A percentile compares a stretch with the other conserved stretches of the same genome.
phyloP scores from a whole-genome alignment of 2,329 filamentous ascomycete genomes.

The Lecanicillium sp. region DNA sequence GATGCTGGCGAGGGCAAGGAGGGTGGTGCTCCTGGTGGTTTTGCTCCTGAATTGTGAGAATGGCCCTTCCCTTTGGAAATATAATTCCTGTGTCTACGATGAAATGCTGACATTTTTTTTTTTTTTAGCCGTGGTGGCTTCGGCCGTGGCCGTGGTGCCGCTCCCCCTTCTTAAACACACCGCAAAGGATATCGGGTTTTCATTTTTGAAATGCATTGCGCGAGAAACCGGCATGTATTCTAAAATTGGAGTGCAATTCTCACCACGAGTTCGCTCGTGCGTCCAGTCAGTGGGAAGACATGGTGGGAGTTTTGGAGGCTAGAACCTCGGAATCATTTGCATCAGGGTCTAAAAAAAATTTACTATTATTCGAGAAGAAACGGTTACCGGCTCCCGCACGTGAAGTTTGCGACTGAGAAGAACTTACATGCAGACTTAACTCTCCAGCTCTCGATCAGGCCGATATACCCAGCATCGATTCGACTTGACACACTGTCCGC shows the following conservation, averaged over 20 bases:
- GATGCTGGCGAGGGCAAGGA: constrained; percentile 84
- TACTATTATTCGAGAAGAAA: constrained; percentile 13
- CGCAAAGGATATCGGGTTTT: constrained; percentile 32
- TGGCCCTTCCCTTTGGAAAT: constrained; percentile 3
- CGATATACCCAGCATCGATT: too few species aligned
- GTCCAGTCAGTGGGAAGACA: constrained; percentile 31
- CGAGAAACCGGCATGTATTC: constrained; percentile 39
- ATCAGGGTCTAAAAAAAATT: constrained; percentile 31
- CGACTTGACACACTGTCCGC: too few species aligned
- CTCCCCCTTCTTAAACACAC: constrained; percentile 55
- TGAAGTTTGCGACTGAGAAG: too few species aligned
- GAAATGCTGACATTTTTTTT: constrained; percentile 26
- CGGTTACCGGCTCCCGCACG: not conserved
- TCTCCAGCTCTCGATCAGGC: too few species aligned
- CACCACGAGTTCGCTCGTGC: constrained; percentile 31
- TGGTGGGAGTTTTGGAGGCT: constrained; percentile 38
- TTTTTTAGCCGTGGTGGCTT: constrained; percentile 67
- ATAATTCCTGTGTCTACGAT: not conserved
- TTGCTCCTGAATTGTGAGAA: constrained; percentile 80
- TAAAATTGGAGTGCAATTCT: constrained; percentile 33
- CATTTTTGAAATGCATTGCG: constrained; percentile 35
- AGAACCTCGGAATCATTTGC: constrained; percentile 42
- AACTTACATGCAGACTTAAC: too few species aligned
- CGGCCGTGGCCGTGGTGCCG: constrained; percentile 77
- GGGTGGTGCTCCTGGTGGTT: constrained; percentile 84